Conservation (phyloP, 306 rosid species). For the Erythrophleum fordii region DNA sequence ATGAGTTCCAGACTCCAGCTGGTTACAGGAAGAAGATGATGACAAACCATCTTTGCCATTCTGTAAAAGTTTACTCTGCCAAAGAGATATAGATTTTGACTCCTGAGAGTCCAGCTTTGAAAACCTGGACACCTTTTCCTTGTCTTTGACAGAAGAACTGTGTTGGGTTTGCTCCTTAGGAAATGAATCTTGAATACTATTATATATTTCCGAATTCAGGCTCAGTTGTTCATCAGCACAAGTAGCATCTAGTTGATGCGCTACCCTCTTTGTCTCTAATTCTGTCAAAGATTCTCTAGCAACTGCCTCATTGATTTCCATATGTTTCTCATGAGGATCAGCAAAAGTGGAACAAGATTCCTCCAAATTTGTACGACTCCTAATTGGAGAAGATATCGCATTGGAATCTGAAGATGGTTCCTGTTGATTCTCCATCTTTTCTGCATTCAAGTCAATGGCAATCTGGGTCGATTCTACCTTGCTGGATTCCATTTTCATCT, state of each 20-base stretch:
- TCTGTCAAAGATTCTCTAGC: constrained; percentile 43
- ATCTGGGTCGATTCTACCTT: constrained; percentile 46
- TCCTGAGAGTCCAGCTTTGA: constrained; percentile 40
- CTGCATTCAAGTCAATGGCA: constrained; percentile 39
- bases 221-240: constrained; percentile 39
- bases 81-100: constrained; percentile 41
- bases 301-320: constrained; percentile 45
- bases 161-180: constrained; percentile 40
- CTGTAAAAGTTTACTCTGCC: constrained; percentile 40
- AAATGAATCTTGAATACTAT: constrained; percentile 40
- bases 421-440: constrained; percentile 35
- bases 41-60: constrained; percentile 37
- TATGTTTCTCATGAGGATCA: constrained; percentile 44
- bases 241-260: constrained; percentile 46
- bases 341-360: constrained; percentile 44
- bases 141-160: constrained; percentile 43
- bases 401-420: constrained; percentile 43
- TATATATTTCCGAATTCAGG: constrained; percentile 42
- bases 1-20: constrained; percentile 41
- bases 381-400: constrained; percentile 40
- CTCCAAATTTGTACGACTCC: constrained; percentile 36
- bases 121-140: constrained; percentile 39
- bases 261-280: constrained; percentile 35
- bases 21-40: constrained; percentile 46
- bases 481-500: constrained; percentile 41